Conservation (phyloP, 2,329 filamentous ascomycete genomes). For the Alternaria arbusti region DNA sequence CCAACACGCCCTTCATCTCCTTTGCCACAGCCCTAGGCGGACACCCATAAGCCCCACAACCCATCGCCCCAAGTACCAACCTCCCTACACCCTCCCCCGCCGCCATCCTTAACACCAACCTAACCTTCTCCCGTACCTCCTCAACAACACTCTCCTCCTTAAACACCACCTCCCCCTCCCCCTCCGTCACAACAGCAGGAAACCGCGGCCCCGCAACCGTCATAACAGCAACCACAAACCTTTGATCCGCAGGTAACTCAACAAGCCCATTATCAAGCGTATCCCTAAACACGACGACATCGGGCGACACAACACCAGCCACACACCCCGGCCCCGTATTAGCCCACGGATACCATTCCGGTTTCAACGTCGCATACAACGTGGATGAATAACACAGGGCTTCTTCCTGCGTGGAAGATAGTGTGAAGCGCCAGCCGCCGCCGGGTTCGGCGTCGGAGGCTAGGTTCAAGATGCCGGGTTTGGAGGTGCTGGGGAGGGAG, state of each 20-base stretch:
- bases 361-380: slow-evolving; percentile 21
- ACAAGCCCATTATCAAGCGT: slow-evolving; percentile 22
- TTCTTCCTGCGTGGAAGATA: slow-evolving; percentile 31
- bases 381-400: slow-evolving; percentile 33
- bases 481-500: slow-evolving; percentile 6
- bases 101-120: slow-evolving; percentile 25
- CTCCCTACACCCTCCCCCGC: slow-evolving; percentile 20
- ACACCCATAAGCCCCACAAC: slow-evolving; percentile 31
- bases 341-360: slow-evolving; percentile 33
- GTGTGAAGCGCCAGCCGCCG: slow-evolving; percentile 30
- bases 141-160: slow-evolving; percentile 8
- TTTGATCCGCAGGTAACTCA: slow-evolving; percentile 13
- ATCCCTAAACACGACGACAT: slow-evolving; percentile 28
- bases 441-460: slow-evolving; percentile 27
- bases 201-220: slow-evolving; percentile 27
- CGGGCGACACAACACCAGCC: slow-evolving; percentile 27
- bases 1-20: slow-evolving; percentile 24
- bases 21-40: slow-evolving; percentile 22
- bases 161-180: slow-evolving; percentile 9
- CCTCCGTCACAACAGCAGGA: slow-evolving; percentile 9
- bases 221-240: slow-evolving; percentile 23
- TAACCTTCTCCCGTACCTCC: slow-evolving; percentile 26
- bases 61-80: slow-evolving; percentile 32
- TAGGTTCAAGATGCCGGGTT: slow-evolving; percentile 27
- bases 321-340: slow-evolving; percentile 26